Evolutionary conservation across 306 rosid species (phyloP), one percentile per base, ranked within the genome.

Genomic region (Ammopiptanthus mongolicus): DNA sequence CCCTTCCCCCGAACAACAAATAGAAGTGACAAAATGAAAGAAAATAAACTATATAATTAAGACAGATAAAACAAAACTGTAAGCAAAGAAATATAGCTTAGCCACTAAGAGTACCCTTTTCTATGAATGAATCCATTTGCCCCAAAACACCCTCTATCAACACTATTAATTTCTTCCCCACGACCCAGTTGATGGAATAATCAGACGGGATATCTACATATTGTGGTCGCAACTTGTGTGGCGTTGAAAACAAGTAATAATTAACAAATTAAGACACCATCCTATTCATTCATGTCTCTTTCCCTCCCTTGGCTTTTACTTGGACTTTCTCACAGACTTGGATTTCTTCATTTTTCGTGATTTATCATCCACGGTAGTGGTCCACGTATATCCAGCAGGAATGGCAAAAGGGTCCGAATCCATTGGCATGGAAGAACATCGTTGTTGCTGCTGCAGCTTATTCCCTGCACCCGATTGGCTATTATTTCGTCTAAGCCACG

Each of bases 381-480:
- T 79, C 98, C 98, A 90, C 13, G 88, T 52, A 52, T 93, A 93
- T 19, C 93, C 93, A n/a, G 82, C 84, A n/a, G 98, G 98, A 80
- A 93, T 93, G 1, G 89, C 88, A 58, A 93, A 93, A 42, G 98
- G 96, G 61, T 93, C 96, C 1, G 80, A 48, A 59, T 88, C 96
- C 69, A 75, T 77, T 7, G 73, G 60, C 42, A 72, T 70, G 6
- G 72, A 33, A 12, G 77, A 70, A 23, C 71, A 15, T 12, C 69
- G 65, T 50, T 71, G 87, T 13, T 73, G 87, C 19, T 81, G 69
- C 25, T 81, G 69, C 47, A 60, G 87, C 68, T 88, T 88, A 80
- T 62, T 76, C 50, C 82, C 71, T 3, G 81, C 79, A 14, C 76
- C 70, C 0, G 90, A 80, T 34, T 79, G 84, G 81, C 96, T 88